Conservation (phyloP, 2,329 filamentous ascomycete species). For the Phialophora expanda region DNA sequence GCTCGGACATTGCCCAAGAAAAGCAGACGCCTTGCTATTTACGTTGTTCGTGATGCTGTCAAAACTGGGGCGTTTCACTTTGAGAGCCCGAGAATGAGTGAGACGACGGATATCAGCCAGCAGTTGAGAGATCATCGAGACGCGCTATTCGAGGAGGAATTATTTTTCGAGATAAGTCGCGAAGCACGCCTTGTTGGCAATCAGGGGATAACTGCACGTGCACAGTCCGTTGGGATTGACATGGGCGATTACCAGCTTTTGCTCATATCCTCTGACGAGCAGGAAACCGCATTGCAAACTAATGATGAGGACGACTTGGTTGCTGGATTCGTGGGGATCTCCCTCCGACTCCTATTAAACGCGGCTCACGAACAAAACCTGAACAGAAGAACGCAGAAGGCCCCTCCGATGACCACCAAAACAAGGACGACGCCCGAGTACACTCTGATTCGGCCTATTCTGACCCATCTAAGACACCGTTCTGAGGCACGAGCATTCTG, state of each 20-base stretch:
- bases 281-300: constrained; percentile 47
- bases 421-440: constrained; percentile 59
- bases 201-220: constrained; percentile 70
- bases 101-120: constrained; percentile 42
- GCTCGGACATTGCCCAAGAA: constrained; percentile 54
- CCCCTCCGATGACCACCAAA: constrained; percentile 59
- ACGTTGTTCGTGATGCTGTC: constrained; percentile 28
- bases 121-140: constrained; percentile 50
- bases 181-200: constrained; percentile 76
- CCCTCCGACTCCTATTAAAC: constrained; percentile 75
- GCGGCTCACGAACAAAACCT: constrained; percentile 80
- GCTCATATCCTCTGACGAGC: constrained; percentile 69
- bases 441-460: constrained; percentile 64
- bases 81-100: constrained; percentile 25
- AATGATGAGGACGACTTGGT: constrained; percentile 54
- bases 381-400: constrained; percentile 67
- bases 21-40: constrained; percentile 68
- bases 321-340: constrained; percentile 69
- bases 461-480: constrained; percentile 60
- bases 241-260: constrained; percentile 64
- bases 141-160: constrained; percentile 67
- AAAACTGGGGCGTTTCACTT: constrained; percentile 30
- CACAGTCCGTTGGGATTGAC: constrained; percentile 62
- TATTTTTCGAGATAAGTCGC: constrained; percentile 86
- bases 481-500: constrained; percentile 41